phyloP scores from a whole-genome alignment of 2,329 filamentous ascomycete species.

The Alternaria atra region DNA sequence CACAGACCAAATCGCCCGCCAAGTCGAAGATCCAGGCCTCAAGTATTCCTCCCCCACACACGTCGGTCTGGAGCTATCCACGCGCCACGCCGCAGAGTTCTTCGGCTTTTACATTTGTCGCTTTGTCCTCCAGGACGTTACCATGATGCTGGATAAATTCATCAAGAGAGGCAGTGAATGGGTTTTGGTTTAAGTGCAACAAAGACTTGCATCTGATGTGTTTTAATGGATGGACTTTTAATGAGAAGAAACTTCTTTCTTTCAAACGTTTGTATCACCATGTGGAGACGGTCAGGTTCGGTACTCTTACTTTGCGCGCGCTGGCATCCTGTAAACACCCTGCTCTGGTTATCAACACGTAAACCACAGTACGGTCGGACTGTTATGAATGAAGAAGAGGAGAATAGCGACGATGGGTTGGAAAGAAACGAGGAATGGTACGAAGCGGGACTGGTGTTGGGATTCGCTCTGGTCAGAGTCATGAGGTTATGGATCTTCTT shows the following conservation, averaged over 20 bases:
- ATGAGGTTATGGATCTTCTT: constrained; percentile 9
- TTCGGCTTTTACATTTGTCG: constrained; percentile 97
- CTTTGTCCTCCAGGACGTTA: constrained; percentile 88
- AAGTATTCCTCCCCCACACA: constrained; percentile 92
- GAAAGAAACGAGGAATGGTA: background rate
- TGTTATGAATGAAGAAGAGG: background rate
- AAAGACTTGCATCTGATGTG: constrained; percentile 1
- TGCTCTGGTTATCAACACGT: background rate
- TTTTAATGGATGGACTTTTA: constrained; percentile 1
- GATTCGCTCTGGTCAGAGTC: background rate
- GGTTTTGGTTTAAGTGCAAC: constrained; percentile 67
- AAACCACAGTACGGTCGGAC: background rate
- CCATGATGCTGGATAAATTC: constrained; percentile 90
- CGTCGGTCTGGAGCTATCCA: constrained; percentile 92
- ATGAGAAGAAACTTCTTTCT: background rate
- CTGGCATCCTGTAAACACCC: too few relatives aligned
- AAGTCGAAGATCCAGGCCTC: constrained; percentile 93
- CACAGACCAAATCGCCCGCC: constrained; percentile 90
- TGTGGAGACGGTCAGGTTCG: background rate
- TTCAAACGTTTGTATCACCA: background rate
- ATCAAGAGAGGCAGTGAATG: constrained; percentile 97
- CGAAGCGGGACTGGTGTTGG: background rate
- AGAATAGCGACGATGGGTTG: background rate
- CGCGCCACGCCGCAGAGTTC: constrained; percentile 93
- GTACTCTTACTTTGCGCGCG: too few relatives aligned